phyloP scores from a whole-genome alignment of 192 early-diverging fungal species.

The Umbelopsis isabellina region DNA sequence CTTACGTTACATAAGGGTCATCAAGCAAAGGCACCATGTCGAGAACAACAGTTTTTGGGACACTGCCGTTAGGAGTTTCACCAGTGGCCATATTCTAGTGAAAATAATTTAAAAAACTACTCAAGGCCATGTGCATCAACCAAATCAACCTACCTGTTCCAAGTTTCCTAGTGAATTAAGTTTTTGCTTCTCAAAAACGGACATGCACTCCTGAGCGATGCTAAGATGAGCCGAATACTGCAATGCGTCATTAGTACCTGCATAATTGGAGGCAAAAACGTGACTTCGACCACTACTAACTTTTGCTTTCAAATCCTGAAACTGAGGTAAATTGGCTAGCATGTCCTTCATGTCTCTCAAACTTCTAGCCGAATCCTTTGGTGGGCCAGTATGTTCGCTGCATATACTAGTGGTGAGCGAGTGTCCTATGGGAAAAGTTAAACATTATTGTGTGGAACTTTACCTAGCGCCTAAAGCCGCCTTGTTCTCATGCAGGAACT shows the following conservation, averaged over 20 bases:
- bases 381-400: neutral
- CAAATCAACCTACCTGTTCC: slow-evolving; percentile 56
- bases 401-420: neutral
- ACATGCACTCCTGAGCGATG: slow-evolving; percentile 85
- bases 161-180: slow-evolving; percentile 71
- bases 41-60: slow-evolving; percentile 69
- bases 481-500: slow-evolving; percentile 79
- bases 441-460: neutral
- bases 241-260: neutral
- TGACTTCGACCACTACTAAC: slow-evolving; percentile 10
- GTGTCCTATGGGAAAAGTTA: too few species aligned
- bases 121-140: neutral
- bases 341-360: slow-evolving; percentile 88
- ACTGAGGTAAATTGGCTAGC: slow-evolving; percentile 81
- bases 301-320: slow-evolving; percentile 79
- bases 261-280: neutral
- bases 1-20: slow-evolving; percentile 60
- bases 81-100: slow-evolving; percentile 76
- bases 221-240: slow-evolving; percentile 82
- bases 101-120: neutral
- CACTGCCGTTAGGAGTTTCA: slow-evolving; percentile 69
- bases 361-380: slow-evolving; percentile 59
- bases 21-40: slow-evolving; percentile 85
- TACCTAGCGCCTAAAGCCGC: slow-evolving; percentile 32
- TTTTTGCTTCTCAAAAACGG: slow-evolving; percentile 69